Evolutionary conservation across 148 eudicot genomes (phyloP).

Genomic region (Amaranthus palmeri): DNA sequence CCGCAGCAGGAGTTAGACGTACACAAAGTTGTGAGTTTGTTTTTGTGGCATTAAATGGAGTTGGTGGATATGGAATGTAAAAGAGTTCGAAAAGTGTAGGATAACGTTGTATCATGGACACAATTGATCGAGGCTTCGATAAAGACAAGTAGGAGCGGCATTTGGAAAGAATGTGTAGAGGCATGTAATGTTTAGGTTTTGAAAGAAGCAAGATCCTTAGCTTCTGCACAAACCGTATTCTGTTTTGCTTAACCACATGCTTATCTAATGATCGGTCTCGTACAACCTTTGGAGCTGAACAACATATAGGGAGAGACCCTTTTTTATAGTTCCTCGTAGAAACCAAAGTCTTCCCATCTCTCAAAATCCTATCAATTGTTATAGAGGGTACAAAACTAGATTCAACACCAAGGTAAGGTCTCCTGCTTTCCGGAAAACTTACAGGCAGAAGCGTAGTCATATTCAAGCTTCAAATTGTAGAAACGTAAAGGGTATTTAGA

Average conservation of each 20-base stretch:
- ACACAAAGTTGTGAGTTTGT: constrained; percentile 69
- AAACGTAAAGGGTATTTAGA: not conserved
- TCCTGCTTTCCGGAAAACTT: constrained; percentile 17
- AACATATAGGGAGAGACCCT: constrained; percentile 28
- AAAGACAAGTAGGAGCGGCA: constrained; percentile 66
- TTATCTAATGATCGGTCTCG: constrained; percentile 71
- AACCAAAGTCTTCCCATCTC: constrained; percentile 9
- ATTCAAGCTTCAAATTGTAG: not conserved
- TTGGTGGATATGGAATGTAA: constrained; percentile 61
- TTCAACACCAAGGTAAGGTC: constrained; percentile 16
- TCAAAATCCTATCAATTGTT: constrained; percentile 6
- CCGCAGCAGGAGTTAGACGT: constrained; percentile 74
- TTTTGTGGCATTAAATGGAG: constrained; percentile 62
- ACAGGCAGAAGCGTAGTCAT: constrained; percentile 34
- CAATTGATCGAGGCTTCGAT: constrained; percentile 52
- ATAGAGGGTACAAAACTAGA: constrained; percentile 25
- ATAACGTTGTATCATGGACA: constrained; percentile 80
- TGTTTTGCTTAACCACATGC: constrained; percentile 74
- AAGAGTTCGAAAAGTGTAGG: constrained; percentile 85
- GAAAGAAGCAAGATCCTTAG: constrained; percentile 79
- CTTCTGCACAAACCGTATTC: constrained; percentile 79
- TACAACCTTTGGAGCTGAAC: constrained; percentile 54
- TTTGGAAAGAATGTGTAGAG: constrained; percentile 60
- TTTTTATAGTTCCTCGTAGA: constrained; percentile 19
- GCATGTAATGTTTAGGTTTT: constrained; percentile 84